Evolutionary conservation across 768 basidiomycete genomes (phyloP), one percentile per base, ranked within the genome.

Genomic region (Suillus luteus): DNA sequence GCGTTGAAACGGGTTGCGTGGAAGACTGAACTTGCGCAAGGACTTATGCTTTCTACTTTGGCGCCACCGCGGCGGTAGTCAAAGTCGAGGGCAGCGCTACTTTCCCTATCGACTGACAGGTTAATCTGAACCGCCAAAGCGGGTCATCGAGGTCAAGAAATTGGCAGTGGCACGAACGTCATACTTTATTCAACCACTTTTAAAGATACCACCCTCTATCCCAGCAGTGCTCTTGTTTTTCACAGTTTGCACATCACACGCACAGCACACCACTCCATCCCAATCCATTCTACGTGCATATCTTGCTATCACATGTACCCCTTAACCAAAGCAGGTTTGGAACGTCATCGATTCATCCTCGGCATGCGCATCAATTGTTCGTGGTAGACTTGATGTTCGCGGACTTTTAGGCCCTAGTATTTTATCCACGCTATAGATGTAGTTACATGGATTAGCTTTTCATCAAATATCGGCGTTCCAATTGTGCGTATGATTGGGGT

Each of bases 11-110:
- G 93, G 68, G 73, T 95, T 46, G 83, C 87, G 65, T 95, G 93
- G 93, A 95, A 95, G 74, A 78, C 83, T n/a, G 93, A 95, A 78
- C 83, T 95, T 51, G 85, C 86, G 9, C 89, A 91, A 73, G 92
- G 87, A 59, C 81, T 94, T 60, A 81, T 82, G 69, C 80, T 89
- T 37, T 93, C 87, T 37, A 86, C 91, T 12, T 76, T 93, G 64
- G 90, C 90, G 44, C 82, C 27, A 1, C 27, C 87, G 44, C 70
- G 74, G 66, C 82, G 86, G 75, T 86, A 77, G 68, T 40, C 55
- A 5, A 41, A n/a, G n/a, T n/a, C n/a, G n/a, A n/a, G n/a, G 17
- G 24, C 24, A 27, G 6, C 72, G 37, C 59, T n/a, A n/a, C n/a
- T n/a, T n/a, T n/a, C n/a, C n/a, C n/a, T n/a, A n/a, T 27, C 27